Evolutionary conservation across 495 filamentous ascomycete genomes (phyloP).

Genomic region (Corynascus novoguineensis): DNA sequence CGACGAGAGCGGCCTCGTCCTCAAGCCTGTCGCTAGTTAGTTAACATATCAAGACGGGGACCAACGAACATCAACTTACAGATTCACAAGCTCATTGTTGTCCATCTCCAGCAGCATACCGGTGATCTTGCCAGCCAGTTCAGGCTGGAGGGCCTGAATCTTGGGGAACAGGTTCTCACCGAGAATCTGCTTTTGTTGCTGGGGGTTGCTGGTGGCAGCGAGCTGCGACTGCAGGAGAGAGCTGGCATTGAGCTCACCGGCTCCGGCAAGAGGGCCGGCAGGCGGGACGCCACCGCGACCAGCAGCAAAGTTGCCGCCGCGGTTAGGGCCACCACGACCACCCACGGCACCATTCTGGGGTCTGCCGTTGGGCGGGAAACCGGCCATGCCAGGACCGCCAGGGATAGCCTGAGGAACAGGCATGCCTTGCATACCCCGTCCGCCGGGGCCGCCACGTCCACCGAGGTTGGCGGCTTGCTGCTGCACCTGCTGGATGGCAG

Average conservation of each 20-base stretch:
- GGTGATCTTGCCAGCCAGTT: slow-evolving; percentile 97
- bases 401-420: slow-evolving; percentile 54
- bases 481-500: slow-evolving; percentile 66
- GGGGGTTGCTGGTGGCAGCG: slow-evolving; percentile 46
- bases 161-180: slow-evolving; percentile 97
- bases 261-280: slow-evolving; percentile 19
- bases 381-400: slow-evolving; percentile 58
- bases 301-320: slow-evolving; percentile 38
- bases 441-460: slow-evolving; percentile 65
- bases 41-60: slow-evolving; percentile 4
- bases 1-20: slow-evolving; percentile 80
- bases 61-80: slow-evolving; percentile 62
- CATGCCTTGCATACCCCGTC: slow-evolving; percentile 69
- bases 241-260: slow-evolving; percentile 36
- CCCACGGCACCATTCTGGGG: slow-evolving; percentile 37
- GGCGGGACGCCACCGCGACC: slow-evolving; percentile 49
- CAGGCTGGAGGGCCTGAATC: slow-evolving; percentile 87
- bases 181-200: slow-evolving; percentile 94
- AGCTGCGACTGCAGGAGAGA: slow-evolving; percentile 48
- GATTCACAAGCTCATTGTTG: slow-evolving; percentile 80
- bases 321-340: slow-evolving; percentile 39
- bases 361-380: slow-evolving; percentile 50
- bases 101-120: slow-evolving; percentile 99
- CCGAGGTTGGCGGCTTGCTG: slow-evolving; percentile 56
- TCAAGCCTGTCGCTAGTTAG: slow-evolving; percentile 59